Evolutionary conservation across 805 yeast genomes (phyloP).

Genomic region (Barnettozyma pratensis): DNA sequence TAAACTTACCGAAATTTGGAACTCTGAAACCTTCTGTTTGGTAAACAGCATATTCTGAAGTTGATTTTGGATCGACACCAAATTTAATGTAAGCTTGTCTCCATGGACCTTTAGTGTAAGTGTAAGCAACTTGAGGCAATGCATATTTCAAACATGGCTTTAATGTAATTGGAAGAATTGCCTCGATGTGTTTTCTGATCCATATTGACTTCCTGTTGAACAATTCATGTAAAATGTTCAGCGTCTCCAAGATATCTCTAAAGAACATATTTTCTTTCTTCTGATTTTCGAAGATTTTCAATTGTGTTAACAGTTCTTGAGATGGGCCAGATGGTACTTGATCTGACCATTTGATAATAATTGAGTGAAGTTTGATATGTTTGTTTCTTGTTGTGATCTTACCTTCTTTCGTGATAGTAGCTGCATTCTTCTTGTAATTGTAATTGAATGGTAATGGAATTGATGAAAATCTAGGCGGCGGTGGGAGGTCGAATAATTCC

Average conservation of each 20-base stretch:
- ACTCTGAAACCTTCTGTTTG: constrained; percentile 78
- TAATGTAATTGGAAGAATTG: constrained; percentile 43
- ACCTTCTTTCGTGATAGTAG: constrained; percentile 41
- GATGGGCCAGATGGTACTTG: constrained; percentile 46
- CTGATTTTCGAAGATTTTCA: constrained; percentile 31
- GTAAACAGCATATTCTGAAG: constrained; percentile 49
- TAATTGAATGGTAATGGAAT: constrained; percentile 74
- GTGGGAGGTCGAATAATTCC: constrained; percentile 54
- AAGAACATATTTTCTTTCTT: constrained; percentile 23
- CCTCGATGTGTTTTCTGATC: constrained; percentile 69
- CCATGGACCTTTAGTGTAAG: constrained; percentile 92
- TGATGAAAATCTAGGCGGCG: constrained; percentile 81
- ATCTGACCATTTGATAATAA: constrained; percentile 45
- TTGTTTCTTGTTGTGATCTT: constrained; percentile 40
- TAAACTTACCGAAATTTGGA: constrained; percentile 25
- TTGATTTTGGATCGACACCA: constrained; percentile 71
- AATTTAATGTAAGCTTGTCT: constrained; percentile 74
- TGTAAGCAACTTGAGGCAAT: constrained; percentile 76
- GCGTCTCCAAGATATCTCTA: constrained; percentile 26
- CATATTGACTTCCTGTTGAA: constrained; percentile 78
- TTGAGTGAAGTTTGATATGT: constrained; percentile 48
- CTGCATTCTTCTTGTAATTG: constrained; percentile 69
- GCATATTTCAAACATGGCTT: constrained; percentile 59
- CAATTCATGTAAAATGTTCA: constrained; percentile 30
- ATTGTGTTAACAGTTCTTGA: constrained; percentile 41